Conservation (phyloP, 2,329 filamentous ascomycete species). For the Apiospora koreana region DNA sequence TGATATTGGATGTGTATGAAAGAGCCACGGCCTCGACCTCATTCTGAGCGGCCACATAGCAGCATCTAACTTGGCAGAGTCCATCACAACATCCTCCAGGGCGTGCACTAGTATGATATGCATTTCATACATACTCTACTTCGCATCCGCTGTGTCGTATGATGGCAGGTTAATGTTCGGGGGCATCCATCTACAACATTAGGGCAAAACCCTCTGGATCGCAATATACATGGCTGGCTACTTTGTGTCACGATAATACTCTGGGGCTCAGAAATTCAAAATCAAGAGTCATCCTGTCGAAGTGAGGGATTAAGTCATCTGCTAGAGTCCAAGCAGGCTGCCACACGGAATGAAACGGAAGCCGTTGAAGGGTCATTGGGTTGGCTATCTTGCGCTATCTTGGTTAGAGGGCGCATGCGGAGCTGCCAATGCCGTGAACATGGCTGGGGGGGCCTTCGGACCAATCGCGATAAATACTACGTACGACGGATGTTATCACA, state of each 20-base stretch:
- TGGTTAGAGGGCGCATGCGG: not conserved
- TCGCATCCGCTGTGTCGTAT: not conserved
- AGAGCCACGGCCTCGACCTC: not conserved
- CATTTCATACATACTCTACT: not conserved
- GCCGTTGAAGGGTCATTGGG: not conserved
- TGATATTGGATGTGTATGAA: not conserved
- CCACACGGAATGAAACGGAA: not conserved
- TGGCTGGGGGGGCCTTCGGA: not conserved
- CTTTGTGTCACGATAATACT: not conserved
- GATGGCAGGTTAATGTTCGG: not conserved
- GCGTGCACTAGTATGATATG: not conserved
- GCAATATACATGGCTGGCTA: not conserved
- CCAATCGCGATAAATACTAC: not conserved
- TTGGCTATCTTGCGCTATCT: not conserved
- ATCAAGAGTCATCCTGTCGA: not conserved
- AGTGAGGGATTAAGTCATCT: not conserved
- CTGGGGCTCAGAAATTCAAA: not conserved
- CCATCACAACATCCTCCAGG: not conserved
- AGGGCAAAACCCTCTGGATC: slow-evolving; percentile 1
- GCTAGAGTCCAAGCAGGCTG: not conserved
- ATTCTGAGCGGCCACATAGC: not conserved
- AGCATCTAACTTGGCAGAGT: not conserved
- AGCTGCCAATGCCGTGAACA: slow-evolving; percentile 2
- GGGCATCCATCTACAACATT: not conserved
- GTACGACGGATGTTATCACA: not conserved